phyloP scores from a whole-genome alignment of 2,329 filamentous ascomycete genomes.

The Davidsoniella eucalypti region DNA sequence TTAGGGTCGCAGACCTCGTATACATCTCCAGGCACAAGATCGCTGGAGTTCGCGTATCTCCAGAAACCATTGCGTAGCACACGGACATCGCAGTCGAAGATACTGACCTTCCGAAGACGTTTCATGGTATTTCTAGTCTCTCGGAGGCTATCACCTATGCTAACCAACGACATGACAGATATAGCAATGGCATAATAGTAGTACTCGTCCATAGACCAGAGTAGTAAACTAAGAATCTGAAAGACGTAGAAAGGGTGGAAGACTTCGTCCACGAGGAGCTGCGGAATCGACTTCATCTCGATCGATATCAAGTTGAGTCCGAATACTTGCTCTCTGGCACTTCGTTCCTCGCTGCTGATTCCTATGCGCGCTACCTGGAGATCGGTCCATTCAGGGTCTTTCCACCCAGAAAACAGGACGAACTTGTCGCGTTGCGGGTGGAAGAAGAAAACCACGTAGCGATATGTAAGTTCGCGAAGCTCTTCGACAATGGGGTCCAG shows the following conservation, averaged over 20 bases:
- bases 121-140: conserved; percentile 87
- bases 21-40: conserved; percentile 87
- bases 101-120: conserved; percentile 75
- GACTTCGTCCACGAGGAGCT: conserved; percentile 80
- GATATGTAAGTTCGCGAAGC: conserved; percentile 71
- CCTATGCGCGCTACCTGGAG: conserved; percentile 59
- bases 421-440: conserved; percentile 85
- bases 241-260: conserved; percentile 73
- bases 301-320: conserved; percentile 85
- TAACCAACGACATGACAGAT: conserved; percentile 83
- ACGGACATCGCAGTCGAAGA: conserved; percentile 87
- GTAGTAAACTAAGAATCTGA: conserved; percentile 79
- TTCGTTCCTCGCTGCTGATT: conserved; percentile 77
- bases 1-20: conserved; percentile 94
- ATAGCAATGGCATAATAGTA: conserved; percentile 97
- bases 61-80: conserved; percentile 92
- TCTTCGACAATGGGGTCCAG: conserved; percentile 61
- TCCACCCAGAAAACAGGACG: conserved; percentile 75
- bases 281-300: conserved; percentile 67
- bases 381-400: conserved; percentile 77
- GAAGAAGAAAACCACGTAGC: conserved; percentile 85
- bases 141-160: conserved; percentile 73
- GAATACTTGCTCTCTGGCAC: conserved; percentile 69
- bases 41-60: conserved; percentile 71
- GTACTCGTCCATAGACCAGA: conserved; percentile 93